These are phyloP conservation scores for Emmonsiellopsis sp. DNA, from an alignment of 2,329 filamentous ascomycete genomes.

Conservation along the genomic window DNA sequence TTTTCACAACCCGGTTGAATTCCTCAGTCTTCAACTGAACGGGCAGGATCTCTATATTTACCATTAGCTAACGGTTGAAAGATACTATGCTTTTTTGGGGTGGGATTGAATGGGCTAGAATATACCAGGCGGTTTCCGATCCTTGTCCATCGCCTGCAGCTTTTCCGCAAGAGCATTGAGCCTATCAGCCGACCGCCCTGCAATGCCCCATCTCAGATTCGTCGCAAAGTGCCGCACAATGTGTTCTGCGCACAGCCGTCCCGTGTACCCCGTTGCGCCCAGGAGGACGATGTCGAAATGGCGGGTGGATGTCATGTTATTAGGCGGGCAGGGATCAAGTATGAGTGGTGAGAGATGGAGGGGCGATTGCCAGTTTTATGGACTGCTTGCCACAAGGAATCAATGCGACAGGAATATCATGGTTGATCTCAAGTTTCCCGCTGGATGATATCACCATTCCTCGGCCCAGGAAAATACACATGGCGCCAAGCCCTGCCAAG, in stretches of 20 bases:
- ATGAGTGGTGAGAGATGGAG: background rate
- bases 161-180: constrained; percentile 59
- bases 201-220: constrained; percentile 77
- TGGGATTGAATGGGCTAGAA: constrained; percentile 4
- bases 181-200: constrained; percentile 70
- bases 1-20: constrained; percentile 42
- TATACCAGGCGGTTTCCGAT: constrained; percentile 61
- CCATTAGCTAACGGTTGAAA: background rate
- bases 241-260: constrained; percentile 65
- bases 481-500: no score
- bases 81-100: no score
- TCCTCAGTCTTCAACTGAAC: constrained; percentile 41
- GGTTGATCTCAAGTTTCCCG: background rate
- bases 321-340: background rate
- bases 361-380: background rate
- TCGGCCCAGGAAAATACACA: no score
- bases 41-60: constrained; percentile 31
- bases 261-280: constrained; percentile 74
- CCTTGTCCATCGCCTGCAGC: constrained; percentile 55
- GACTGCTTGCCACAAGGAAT: background rate
- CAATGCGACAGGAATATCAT: background rate
- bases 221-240: constrained; percentile 62
- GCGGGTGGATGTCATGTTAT: constrained; percentile 18
- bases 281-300: constrained; percentile 58
- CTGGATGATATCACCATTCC: background rate